Evolutionary conservation across 2,329 filamentous ascomycete species (phyloP), one percentile per base, ranked within the genome.

Genomic region (Microdochium bolleyi): DNA sequence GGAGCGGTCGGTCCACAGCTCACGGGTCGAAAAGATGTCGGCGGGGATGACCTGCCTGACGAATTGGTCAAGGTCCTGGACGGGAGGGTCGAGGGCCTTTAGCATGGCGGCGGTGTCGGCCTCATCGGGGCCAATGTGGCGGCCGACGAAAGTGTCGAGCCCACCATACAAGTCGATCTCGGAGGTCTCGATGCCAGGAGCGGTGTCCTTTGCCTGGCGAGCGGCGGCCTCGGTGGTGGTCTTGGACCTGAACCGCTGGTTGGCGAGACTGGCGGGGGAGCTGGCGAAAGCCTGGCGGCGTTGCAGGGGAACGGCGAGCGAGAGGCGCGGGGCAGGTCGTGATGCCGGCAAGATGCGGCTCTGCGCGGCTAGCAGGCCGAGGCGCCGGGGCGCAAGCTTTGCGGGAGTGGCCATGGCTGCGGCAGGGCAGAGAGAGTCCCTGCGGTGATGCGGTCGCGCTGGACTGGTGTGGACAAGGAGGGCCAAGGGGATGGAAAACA

Each of bases 121-220:
- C 32, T 85, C 77, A 51, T 86, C 84, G 3, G 91, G 91, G 1
- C 92, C 92, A 71, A 96, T 95, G 71, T 96, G 92, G 49, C 92
- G 84, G 54, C 87, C 80, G 52, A 87, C 78, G 64, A 96, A 95
- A 41, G 82, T 82, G 64, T 86, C 82, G 53, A 82, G 72, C 19
- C 63, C 59, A 34, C 61, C 55, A 58, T 64, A 66, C 49, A 53
- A 48, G 52, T 56, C 52, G 53, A 49, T 24, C 50, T 54, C 53
- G 34, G 46, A 53, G 10, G 50, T 50, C 5, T 59, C 59, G 16
- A 46, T 19, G 49, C 59, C 60, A 50, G 60, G 60, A 30, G 59
- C 53, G 24, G 53, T 52, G 41, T 61, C 58, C 19, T 58, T 53
- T 49, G 58, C 52, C 37, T 54, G 52, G 16, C 52, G 52, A 34